Percentiles rank a stretch among this genome's conserved stretches.
phyloP scores from a whole-genome alignment of 2,329 filamentous ascomycete species.

The Cytospora chrysosperma region DNA sequence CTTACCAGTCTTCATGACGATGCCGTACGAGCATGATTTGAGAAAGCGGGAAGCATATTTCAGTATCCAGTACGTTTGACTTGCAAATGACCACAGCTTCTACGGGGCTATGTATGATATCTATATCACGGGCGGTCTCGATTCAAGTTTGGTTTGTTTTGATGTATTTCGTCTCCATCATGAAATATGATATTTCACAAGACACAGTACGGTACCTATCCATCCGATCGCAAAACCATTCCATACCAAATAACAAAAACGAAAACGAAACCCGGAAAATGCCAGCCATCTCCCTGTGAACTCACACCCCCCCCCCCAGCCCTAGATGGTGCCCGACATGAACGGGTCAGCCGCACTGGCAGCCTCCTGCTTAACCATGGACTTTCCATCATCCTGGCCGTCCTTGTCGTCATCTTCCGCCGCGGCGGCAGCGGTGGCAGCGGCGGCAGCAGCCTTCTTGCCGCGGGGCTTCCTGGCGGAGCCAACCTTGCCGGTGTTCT shows the following conservation, averaged over 20 bases:
- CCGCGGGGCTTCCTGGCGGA: constrained; percentile 7
- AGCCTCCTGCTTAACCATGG: background rate
- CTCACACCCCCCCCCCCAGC: no score
- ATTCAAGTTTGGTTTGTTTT: background rate
- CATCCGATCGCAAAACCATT: background rate
- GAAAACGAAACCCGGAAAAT: background rate
- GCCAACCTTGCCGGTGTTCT: constrained; percentile 19
- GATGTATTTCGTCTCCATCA: background rate
- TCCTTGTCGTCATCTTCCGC: background rate
- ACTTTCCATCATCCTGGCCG: background rate
- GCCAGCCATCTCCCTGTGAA: background rate
- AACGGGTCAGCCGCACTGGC: background rate
- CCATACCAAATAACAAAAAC: background rate
- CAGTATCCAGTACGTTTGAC: no score
- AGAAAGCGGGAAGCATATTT: no score
- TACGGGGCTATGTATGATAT: no score
- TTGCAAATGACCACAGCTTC: no score
- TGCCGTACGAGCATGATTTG: background rate
- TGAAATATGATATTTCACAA: background rate
- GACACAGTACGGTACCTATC: background rate
- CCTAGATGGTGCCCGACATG: constrained; percentile 4
- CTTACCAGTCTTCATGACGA: no score
- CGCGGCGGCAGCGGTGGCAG: background rate
- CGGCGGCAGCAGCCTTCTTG: constrained; percentile 3
- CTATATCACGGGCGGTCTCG: background rate